Evolutionary conservation across 2,329 filamentous ascomycete genomes (phyloP).

Genomic region (Claviceps capensis): DNA sequence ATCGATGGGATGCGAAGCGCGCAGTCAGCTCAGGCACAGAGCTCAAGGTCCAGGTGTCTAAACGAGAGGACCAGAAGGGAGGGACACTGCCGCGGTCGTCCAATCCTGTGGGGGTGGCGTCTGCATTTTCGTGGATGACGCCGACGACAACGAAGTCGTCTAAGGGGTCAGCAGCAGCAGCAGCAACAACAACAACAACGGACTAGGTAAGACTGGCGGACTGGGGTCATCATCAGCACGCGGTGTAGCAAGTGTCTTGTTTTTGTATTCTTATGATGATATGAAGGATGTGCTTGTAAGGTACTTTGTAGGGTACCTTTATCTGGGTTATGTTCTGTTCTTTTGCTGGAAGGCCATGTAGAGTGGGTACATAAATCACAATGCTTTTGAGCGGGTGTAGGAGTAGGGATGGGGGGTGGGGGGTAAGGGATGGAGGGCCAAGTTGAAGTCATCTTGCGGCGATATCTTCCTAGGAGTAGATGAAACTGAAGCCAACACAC

Average conservation of each 20-base stretch:
- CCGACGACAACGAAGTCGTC: slow-evolving; percentile 23
- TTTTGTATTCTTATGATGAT: background rate
- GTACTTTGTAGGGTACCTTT: background rate
- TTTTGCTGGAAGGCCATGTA: background rate
- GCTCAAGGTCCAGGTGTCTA: slow-evolving; percentile 19
- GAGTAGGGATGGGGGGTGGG: background rate
- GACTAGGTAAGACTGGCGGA: background rate
- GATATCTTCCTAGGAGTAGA: no score
- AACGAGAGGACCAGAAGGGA: slow-evolving; percentile 22
- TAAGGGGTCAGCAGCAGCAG: slow-evolving; percentile 21
- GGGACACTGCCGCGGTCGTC: slow-evolving; percentile 40
- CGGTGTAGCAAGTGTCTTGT: background rate
- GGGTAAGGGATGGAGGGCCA: no score
- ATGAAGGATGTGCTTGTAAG: background rate
- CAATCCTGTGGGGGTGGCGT: slow-evolving; percentile 85
- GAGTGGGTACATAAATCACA: background rate
- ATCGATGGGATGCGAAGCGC: slow-evolving; percentile 43
- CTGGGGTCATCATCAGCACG: background rate
- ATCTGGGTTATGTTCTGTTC: background rate
- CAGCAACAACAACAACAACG: slow-evolving; percentile 4
- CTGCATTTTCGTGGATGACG: slow-evolving; percentile 89
- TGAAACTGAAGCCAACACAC: no score
- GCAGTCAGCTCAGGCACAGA: slow-evolving; percentile 29
- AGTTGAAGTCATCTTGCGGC: no score
- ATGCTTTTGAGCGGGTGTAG: background rate